Conservation (phyloP, 2,329 filamentous ascomycete species). For the Plenodomus tracheiphilus region DNA sequence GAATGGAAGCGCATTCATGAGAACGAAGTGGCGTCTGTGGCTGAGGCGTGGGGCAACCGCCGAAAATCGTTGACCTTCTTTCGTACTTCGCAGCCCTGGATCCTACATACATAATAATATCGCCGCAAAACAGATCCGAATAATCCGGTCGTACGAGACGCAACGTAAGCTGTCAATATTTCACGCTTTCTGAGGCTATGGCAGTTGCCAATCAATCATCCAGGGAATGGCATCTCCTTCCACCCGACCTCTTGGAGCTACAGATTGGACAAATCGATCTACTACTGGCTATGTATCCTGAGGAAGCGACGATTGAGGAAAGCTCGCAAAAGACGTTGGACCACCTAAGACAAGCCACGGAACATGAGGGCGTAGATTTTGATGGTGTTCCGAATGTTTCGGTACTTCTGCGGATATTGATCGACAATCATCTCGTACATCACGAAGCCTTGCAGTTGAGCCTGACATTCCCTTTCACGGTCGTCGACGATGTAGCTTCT, state of each 20-base stretch:
- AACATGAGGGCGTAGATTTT: background rate
- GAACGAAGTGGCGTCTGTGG: background rate
- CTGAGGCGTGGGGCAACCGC: background rate
- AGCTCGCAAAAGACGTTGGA: conserved; percentile 10
- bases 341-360: conserved; percentile 8
- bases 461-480: conserved; percentile 23
- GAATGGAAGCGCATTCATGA: background rate
- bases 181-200: background rate
- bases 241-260: conserved; percentile 27
- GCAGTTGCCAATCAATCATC: background rate
- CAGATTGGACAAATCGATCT: conserved; percentile 36
- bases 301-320: conserved; percentile 19
- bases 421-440: conserved; percentile 5
- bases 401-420: conserved; percentile 13
- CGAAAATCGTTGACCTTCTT: background rate
- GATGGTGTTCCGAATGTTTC: conserved; percentile 11
- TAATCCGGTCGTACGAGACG: no score
- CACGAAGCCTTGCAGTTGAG: conserved; percentile 17
- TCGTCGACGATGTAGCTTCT: conserved; percentile 5
- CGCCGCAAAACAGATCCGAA: no score
- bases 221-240: conserved; percentile 21
- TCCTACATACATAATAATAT: background rate
- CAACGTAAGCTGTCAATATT: background rate
- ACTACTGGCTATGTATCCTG: conserved; percentile 33
- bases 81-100: background rate